Conservation (phyloP, 2,329 filamentous ascomycete genomes). For the Fusarium longipes region DNA sequence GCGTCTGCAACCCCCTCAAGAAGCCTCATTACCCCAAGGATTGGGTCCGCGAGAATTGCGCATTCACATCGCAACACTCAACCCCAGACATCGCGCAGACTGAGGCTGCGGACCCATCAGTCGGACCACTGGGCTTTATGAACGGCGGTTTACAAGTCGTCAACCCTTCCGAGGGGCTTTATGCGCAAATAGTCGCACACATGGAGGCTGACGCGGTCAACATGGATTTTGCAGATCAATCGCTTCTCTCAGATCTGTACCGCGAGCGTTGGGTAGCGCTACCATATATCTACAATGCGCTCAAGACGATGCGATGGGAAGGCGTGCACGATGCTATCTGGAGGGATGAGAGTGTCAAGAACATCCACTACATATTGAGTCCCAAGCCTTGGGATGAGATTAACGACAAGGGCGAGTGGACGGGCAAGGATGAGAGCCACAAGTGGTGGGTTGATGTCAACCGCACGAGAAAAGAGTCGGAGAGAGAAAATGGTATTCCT, state of each 20-base stretch:
- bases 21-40: constrained; percentile 81
- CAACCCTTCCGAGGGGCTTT: constrained; percentile 61
- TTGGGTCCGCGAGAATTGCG: constrained; percentile 71
- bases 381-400: constrained; percentile 72
- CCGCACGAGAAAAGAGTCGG: constrained; percentile 55
- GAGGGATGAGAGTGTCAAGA: constrained; percentile 68
- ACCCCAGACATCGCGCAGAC: constrained; percentile 60
- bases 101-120: constrained; percentile 56
- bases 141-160: constrained; percentile 66
- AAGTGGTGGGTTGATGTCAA: constrained; percentile 67
- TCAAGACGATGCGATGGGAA: constrained; percentile 68
- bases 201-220: constrained; percentile 60
- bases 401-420: constrained; percentile 57
- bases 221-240: constrained; percentile 71
- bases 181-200: constrained; percentile 61
- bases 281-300: constrained; percentile 71
- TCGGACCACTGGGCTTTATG: constrained; percentile 62
- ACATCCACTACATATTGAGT: constrained; percentile 70
- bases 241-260: constrained; percentile 67
- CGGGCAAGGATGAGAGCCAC: constrained; percentile 61
- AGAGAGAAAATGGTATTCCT: constrained; percentile 54
- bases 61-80: constrained; percentile 65
- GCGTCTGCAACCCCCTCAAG: constrained; percentile 84
- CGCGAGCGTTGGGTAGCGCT: constrained; percentile 66
- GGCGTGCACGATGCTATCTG: constrained; percentile 67